A percentile compares a stretch with the other conserved stretches of the same genome.
Evolutionary conservation across 148 eudicot genomes (phyloP).

Genomic region (Heliamphora exappendiculata): DNA sequence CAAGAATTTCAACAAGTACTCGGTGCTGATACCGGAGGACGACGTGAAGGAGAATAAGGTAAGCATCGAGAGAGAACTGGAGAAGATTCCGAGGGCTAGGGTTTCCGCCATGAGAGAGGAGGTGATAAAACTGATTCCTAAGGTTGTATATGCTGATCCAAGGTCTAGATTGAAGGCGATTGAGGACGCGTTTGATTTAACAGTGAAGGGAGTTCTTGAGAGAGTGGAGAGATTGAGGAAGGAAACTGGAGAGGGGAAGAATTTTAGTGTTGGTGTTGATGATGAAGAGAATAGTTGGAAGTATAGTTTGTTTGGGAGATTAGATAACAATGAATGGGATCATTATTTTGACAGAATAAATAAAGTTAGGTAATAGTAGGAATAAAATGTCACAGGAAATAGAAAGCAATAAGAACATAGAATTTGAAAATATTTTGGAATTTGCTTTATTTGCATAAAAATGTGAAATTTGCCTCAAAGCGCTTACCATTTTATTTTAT

Average conservation of each 20-base stretch:
- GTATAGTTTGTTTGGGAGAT: constrained; percentile 37
- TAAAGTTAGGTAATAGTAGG: constrained; percentile 3
- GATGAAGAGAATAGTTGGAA: constrained; percentile 60
- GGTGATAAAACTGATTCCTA: constrained; percentile 58
- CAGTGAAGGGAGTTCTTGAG: constrained; percentile 42
- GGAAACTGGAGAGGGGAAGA: constrained; percentile 29
- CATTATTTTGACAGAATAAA: constrained; percentile 34
- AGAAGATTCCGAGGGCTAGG: constrained; percentile 19
- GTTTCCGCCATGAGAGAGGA: constrained; percentile 47
- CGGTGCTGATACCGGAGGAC: constrained; percentile 47
- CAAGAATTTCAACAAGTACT: constrained; percentile 38
- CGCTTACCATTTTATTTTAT: no score
- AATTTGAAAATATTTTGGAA: no score
- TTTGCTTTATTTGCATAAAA: no score
- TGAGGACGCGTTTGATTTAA: constrained; percentile 73
- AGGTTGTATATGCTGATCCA: constrained; percentile 50
- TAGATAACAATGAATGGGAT: constrained; percentile 53
- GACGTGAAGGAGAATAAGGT: constrained; percentile 30
- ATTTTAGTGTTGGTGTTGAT: constrained; percentile 23
- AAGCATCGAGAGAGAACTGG: constrained; percentile 34
- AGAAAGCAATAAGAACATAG: not conserved
- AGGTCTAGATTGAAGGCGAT: constrained; percentile 26
- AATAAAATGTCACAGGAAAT: not conserved
- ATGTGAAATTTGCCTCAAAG: no score
- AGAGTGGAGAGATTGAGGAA: constrained; percentile 28